A percentile compares a stretch with the other conserved stretches of the same genome.
Conservation (phyloP, 1,139 yeast genomes). For the Pichia sp. region DNA sequence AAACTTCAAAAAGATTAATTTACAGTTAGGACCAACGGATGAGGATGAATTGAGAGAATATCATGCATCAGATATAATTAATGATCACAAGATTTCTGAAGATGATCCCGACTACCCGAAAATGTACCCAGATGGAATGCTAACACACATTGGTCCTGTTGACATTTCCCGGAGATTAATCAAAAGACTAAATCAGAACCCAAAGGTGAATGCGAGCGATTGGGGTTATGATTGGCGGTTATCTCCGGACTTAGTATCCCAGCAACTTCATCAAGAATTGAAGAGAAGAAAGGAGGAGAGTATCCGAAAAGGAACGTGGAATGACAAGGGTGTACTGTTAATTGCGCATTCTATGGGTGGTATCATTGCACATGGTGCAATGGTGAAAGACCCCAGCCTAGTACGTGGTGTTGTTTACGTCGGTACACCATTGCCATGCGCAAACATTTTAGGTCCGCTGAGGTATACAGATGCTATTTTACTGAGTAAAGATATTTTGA, state of each 20-base stretch:
- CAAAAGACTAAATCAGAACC: conserved; percentile 46
- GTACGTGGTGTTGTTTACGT: conserved; percentile 72
- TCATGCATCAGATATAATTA: conserved; percentile 15
- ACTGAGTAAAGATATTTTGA: conserved; percentile 63
- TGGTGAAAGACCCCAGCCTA: conserved; percentile 59
- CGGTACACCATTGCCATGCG: conserved; percentile 80
- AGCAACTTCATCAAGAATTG: conserved; percentile 43
- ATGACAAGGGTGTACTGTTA: conserved; percentile 51
- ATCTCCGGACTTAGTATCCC: conserved; percentile 50
- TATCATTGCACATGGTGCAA: conserved; percentile 67
- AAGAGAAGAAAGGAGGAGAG: conserved; percentile 29
- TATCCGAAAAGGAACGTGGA: conserved; percentile 9
- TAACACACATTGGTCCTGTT: conserved; percentile 81
- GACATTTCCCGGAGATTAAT: conserved; percentile 65
- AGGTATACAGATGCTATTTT: conserved; percentile 76
- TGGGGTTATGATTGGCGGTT: conserved; percentile 93
- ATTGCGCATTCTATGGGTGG: conserved; percentile 97
- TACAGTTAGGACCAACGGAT: conserved; percentile 63
- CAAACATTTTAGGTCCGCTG: conserved; percentile 80
- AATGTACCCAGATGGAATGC: conserved; percentile 68
- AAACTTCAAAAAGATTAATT: conserved; percentile 59
- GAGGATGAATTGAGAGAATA: conserved; percentile 43
- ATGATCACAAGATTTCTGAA: not conserved
- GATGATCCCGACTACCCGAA: conserved; percentile 32
- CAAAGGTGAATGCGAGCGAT: conserved; percentile 57